Evolutionary conservation across 768 basidiomycete genomes (phyloP).

Genomic region (Saitozyma podzolica): DNA sequence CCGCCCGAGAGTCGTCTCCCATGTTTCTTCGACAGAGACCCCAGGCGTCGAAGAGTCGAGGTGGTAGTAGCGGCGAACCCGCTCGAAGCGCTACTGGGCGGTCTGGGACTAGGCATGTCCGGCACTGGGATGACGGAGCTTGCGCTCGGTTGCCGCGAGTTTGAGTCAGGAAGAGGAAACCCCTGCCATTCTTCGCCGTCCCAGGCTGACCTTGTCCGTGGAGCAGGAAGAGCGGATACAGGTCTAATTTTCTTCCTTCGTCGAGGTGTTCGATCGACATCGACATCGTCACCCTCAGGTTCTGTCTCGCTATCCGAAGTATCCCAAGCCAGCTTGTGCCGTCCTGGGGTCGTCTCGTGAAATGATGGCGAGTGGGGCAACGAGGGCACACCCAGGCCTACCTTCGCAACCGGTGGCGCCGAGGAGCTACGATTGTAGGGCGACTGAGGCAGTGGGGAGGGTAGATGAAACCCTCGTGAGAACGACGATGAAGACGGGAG

Average conservation of each 20-base stretch:
- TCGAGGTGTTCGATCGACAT: constrained; percentile 20
- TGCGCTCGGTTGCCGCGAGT: too few species aligned
- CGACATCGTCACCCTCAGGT: constrained; percentile 13
- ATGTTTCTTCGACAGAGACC: constrained; percentile 45
- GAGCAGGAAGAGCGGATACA: constrained; percentile 30
- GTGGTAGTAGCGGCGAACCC: constrained; percentile 3
- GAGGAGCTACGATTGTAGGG: constrained; percentile 23
- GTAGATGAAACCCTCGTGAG: constrained; percentile 43
- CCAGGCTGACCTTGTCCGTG: constrained; percentile 10
- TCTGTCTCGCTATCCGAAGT: constrained; percentile 28
- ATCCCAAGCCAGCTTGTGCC: background rate
- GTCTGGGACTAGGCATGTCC: background rate
- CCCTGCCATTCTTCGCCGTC: constrained; percentile 18
- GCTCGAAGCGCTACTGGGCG: background rate
- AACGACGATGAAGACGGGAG: constrained; percentile 25
- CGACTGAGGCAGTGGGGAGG: constrained; percentile 39
- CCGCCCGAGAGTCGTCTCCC: constrained; percentile 49
- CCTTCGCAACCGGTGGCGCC: background rate
- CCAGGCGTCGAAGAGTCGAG: constrained; percentile 33
- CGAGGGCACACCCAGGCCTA: constrained; percentile 15
- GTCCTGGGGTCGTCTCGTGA: constrained; percentile 7
- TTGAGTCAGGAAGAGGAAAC: background rate
- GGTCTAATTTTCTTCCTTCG: constrained; percentile 32
- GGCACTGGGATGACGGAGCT: background rate
- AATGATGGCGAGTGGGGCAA: constrained; percentile 39